Percentiles rank a stretch among this genome's conserved stretches.
Conservation (phyloP, 202 grass and related monocot species). For the Thinopyrum obtusiflorum region DNA sequence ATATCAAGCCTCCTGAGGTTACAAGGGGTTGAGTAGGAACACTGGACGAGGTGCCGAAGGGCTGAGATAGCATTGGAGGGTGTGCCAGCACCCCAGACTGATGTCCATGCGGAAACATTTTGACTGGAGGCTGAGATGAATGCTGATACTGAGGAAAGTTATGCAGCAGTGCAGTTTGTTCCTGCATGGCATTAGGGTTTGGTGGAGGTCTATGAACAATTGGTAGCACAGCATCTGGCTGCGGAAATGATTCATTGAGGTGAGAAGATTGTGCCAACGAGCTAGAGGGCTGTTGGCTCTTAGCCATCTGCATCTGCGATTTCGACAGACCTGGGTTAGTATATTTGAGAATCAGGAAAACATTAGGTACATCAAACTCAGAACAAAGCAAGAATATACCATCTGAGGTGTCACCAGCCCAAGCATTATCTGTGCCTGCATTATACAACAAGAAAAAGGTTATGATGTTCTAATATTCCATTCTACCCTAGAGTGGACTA, state of each 20-base stretch:
- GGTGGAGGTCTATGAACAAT: slow-evolving; percentile 36
- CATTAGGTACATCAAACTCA: slow-evolving; percentile 10
- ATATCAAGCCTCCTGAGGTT: slow-evolving; percentile 51
- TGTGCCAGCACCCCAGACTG: slow-evolving; percentile 18
- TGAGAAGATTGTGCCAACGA: slow-evolving; percentile 48
- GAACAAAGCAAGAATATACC: slow-evolving; percentile 47
- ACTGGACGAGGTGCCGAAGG: slow-evolving; percentile 39
- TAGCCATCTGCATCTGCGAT: slow-evolving; percentile 93
- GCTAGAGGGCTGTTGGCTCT: slow-evolving; percentile 47
- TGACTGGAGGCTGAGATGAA: slow-evolving; percentile 32
- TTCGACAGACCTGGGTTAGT: slow-evolving; percentile 29
- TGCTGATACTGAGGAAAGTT: slow-evolving; percentile 54
- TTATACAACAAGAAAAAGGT: slow-evolving; percentile 27
- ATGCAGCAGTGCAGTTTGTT: slow-evolving; percentile 33
- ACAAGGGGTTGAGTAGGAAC: slow-evolving; percentile 42
- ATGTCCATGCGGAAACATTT: slow-evolving; percentile 44
- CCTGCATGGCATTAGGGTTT: slow-evolving; percentile 50
- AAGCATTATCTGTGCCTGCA: slow-evolving; percentile 93
- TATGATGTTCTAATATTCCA: slow-evolving; percentile 19
- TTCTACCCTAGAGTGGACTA: slow-evolving; percentile 25
- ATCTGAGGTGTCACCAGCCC: slow-evolving; percentile 81
- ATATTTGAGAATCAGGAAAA: slow-evolving; percentile 32
- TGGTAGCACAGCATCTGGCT: slow-evolving; percentile 44
- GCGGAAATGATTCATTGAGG: slow-evolving; percentile 47
- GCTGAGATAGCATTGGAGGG: slow-evolving; percentile 42